A percentile compares a stretch with the other conserved stretches of the same genome.
These are phyloP conservation scores for Boletus vermiculosoides DNA, from an alignment of 768 basidiomycete species.

Conservation along the genomic window DNA sequence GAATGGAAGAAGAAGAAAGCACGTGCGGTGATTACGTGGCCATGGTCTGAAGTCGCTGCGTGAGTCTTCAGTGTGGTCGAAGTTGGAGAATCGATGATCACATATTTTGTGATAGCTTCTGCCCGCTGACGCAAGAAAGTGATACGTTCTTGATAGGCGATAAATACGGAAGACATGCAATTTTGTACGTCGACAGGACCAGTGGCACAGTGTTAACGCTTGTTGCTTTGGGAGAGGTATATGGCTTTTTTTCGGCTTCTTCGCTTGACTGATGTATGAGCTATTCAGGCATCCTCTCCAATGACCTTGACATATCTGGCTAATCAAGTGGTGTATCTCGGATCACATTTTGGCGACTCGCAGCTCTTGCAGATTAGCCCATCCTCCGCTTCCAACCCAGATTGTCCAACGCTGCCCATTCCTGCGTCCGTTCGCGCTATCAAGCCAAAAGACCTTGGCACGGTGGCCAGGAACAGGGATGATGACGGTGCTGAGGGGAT, in stretches of 20 bases:
- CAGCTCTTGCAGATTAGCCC: constrained; percentile 64
- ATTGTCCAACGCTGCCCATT: constrained; percentile 50
- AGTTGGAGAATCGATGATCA: background rate
- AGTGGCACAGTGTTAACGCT: constrained; percentile 44
- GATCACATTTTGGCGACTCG: constrained; percentile 81
- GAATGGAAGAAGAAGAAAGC: constrained; percentile 55
- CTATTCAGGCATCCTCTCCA: constrained; percentile 62
- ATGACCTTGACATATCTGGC: constrained; percentile 71
- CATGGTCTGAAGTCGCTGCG: constrained; percentile 72
- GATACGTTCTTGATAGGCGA: constrained; percentile 65
- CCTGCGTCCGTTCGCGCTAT: constrained; percentile 47
- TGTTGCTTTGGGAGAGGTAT: constrained; percentile 71
- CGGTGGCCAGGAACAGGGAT: constrained; percentile 39
- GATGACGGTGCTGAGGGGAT: constrained; percentile 37
- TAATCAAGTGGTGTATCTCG: constrained; percentile 68
- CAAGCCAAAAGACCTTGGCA: constrained; percentile 34
- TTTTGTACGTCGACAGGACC: constrained; percentile 55
- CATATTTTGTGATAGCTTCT: constrained; percentile 42
- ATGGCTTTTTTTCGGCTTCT: constrained; percentile 5
- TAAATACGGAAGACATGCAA: constrained; percentile 62
- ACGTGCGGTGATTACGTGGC: constrained; percentile 63
- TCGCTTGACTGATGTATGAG: constrained; percentile 7
- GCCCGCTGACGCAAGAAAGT: constrained; percentile 45
- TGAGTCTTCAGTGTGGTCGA: constrained; percentile 34
- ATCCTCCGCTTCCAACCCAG: constrained; percentile 41